Percentiles rank a stretch among this genome's conserved stretches.
These are phyloP conservation scores for Datisca glomerata DNA, from an alignment of 306 rosid species.

Conservation along the genomic window DNA sequence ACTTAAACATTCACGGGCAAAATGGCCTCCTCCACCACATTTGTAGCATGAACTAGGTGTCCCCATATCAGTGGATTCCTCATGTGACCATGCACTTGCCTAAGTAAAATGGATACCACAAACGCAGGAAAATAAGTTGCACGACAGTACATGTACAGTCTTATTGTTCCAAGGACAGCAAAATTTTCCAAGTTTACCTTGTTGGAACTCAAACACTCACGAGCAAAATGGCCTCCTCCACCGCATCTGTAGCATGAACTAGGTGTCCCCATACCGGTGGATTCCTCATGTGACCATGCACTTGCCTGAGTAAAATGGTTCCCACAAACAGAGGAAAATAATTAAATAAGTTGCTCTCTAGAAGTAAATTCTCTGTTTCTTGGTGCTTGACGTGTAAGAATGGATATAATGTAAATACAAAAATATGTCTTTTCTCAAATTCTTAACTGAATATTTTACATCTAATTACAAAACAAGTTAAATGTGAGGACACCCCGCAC, in stretches of 20 bases:
- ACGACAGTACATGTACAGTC: too few relatives aligned
- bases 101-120: too few relatives aligned
- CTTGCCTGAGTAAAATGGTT: slow-evolving; percentile 34
- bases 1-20: slow-evolving; percentile 63
- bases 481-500: too few relatives aligned
- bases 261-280: slow-evolving; percentile 24
- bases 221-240: slow-evolving; percentile 72
- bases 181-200: slow-evolving; percentile 24
- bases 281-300: slow-evolving; percentile 29
- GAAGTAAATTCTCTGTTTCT: too few relatives aligned
- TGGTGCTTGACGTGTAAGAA: too few relatives aligned
- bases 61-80: slow-evolving; percentile 29
- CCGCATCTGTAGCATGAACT: slow-evolving; percentile 63
- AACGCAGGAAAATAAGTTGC: too few relatives aligned
- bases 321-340: neutral
- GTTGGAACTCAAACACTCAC: slow-evolving; percentile 40
- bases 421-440: too few relatives aligned
- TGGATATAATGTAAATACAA: too few relatives aligned
- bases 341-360: too few relatives aligned
- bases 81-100: slow-evolving; percentile 39
- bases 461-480: too few relatives aligned
- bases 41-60: slow-evolving; percentile 46
- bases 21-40: slow-evolving; percentile 73
- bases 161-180: neutral
- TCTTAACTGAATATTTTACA: too few relatives aligned